Evolutionary conservation across 768 basidiomycete genomes (phyloP).

Genomic region (Xanthoconium purpureum): DNA sequence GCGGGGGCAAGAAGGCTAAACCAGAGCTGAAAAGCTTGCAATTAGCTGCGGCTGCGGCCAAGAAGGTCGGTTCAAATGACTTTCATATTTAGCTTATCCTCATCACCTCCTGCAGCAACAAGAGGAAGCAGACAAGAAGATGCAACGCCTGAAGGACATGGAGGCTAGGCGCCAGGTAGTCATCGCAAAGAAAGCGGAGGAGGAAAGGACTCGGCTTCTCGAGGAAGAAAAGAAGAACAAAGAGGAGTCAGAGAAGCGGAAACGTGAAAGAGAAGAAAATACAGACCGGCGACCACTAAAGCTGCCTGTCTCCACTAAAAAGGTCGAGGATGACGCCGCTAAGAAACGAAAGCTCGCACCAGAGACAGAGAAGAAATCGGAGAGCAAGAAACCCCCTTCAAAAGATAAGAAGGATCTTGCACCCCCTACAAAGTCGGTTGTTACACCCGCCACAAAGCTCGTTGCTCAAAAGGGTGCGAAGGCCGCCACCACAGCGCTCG

Average conservation of each 20-base stretch:
- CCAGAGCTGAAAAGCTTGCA: constrained; percentile 80
- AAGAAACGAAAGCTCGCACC: constrained; percentile 67
- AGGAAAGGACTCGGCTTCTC: constrained; percentile 59
- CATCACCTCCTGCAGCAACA: constrained; percentile 62
- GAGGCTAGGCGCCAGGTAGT: constrained; percentile 74
- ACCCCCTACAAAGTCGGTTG: constrained; percentile 26
- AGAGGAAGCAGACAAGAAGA: constrained; percentile 81
- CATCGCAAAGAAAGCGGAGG: constrained; percentile 72
- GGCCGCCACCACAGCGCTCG: constrained; percentile 30
- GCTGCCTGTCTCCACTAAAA: constrained; percentile 44
- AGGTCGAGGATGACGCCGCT: constrained; percentile 67
- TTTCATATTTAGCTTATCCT: neutral
- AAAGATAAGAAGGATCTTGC: constrained; percentile 47
- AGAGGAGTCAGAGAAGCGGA: constrained; percentile 73
- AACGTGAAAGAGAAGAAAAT: constrained; percentile 77
- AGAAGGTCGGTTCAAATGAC: constrained; percentile 62
- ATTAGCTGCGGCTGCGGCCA: constrained; percentile 78
- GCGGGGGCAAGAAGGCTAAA: constrained; percentile 67
- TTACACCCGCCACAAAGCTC: constrained; percentile 25
- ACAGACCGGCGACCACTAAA: constrained; percentile 68
- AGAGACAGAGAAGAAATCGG: constrained; percentile 55
- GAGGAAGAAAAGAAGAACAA: constrained; percentile 72
- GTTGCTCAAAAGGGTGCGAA: constrained; percentile 37
- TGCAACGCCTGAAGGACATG: constrained; percentile 71
- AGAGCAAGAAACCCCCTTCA: constrained; percentile 58